Conservation (phyloP, 345 rosid species). For the Eucalyptus sideroxylon region DNA sequence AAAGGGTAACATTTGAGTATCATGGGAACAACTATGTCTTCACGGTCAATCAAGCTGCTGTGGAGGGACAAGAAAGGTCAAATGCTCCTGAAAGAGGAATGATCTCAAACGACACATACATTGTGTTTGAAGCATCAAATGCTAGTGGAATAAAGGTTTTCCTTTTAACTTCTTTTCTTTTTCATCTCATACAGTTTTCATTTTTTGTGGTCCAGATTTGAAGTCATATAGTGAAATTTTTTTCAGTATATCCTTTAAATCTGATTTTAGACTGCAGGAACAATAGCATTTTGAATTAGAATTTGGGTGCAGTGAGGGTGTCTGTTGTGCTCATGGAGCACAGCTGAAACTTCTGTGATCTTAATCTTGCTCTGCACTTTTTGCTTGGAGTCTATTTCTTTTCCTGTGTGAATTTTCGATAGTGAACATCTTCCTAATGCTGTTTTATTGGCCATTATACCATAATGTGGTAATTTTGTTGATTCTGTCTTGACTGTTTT, state of each 20-base stretch:
- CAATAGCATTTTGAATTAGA: neutral
- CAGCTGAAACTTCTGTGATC: neutral
- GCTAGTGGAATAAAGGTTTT: slow-evolving; percentile 89
- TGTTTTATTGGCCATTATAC: neutral
- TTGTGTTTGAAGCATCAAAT: slow-evolving; percentile 81
- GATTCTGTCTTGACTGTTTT: neutral
- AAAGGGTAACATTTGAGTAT: slow-evolving; percentile 75
- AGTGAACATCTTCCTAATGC: neutral
- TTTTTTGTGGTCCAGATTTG: neutral
- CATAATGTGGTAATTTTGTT: neutral
- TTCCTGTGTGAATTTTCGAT: neutral
- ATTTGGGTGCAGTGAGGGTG: neutral
- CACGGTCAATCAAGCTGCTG: slow-evolving; percentile 65
- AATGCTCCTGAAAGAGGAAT: slow-evolving; percentile 74
- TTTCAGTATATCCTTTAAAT: neutral
- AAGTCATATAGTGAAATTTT: neutral
- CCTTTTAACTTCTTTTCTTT: neutral
- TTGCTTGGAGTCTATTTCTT: neutral
- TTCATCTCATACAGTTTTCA: neutral
- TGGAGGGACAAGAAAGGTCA: slow-evolving; percentile 61
- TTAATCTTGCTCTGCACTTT: neutral
- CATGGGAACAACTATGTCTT: slow-evolving; percentile 87
- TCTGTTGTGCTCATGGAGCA: neutral
- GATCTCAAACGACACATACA: slow-evolving; percentile 62
- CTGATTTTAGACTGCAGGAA: neutral